Conservation (phyloP, 345 rosid species). For the Chamaenerion angustifolium region DNA sequence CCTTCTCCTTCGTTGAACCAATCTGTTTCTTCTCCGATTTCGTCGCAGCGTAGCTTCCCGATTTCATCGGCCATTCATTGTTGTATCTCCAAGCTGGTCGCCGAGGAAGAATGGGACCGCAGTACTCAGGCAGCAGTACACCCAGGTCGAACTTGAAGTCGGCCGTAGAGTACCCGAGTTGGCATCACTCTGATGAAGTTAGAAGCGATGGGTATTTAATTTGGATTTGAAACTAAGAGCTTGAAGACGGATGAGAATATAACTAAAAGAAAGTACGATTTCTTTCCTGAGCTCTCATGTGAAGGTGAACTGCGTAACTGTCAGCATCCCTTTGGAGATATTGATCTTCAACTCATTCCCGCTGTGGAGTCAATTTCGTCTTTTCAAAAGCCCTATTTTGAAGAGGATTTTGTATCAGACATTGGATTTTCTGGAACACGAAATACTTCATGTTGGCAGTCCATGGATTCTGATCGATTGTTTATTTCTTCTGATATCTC, state of each 20-base stretch:
- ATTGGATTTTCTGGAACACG: slow-evolving; percentile 1
- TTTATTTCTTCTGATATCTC: slow-evolving; percentile 2
- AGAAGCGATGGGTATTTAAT: too few relatives aligned
- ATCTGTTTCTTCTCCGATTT: too few relatives aligned
- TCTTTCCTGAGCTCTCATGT: slow-evolving; percentile 13
- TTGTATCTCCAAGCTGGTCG: too few relatives aligned
- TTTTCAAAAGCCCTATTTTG: slow-evolving; percentile 13
- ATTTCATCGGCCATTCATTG: too few relatives aligned
- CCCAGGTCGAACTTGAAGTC: too few relatives aligned
- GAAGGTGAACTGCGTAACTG: slow-evolving; percentile 18
- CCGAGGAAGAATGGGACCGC: too few relatives aligned
- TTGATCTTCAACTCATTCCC: slow-evolving; percentile 6
- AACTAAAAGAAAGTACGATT: not conserved
- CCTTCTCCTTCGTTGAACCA: too few relatives aligned
- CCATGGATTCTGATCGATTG: slow-evolving; percentile 1
- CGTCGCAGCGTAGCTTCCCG: too few relatives aligned
- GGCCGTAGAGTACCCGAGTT: too few relatives aligned
- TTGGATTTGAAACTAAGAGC: too few relatives aligned
- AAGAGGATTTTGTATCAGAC: slow-evolving; percentile 13
- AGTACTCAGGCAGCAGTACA: too few relatives aligned
- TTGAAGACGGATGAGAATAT: too few relatives aligned
- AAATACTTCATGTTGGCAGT: slow-evolving; percentile 2
- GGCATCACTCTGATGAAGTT: slow-evolving; percentile 5
- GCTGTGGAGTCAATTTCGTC: slow-evolving; percentile 6
- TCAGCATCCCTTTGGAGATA: slow-evolving; percentile 12